Evolutionary conservation across 805 yeast genomes (phyloP), one percentile per base, ranked within the genome.

Genomic region (Wickerhamiella dianesei): DNA sequence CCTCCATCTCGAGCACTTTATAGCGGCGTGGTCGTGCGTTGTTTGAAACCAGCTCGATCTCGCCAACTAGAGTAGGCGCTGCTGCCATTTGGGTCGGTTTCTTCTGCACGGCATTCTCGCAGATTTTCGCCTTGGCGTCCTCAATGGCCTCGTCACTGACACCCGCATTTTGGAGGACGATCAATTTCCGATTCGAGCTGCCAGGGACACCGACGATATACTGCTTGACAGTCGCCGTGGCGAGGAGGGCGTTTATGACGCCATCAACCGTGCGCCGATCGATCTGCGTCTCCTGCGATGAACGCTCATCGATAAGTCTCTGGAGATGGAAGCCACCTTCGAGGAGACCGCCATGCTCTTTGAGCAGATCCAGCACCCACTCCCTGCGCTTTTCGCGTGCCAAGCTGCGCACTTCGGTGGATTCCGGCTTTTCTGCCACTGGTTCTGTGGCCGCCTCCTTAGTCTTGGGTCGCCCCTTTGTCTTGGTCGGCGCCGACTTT

Each of bases 231-330:
- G 57, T 55, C 4, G 68, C 64, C 12, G 66, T 60, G 0, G 53
- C 50, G 3, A 60, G 61, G 22, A 77, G 60, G 3, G 55, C 48
- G 1, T 54, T 51, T 0, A 74, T 63, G 51, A 75, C 80, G 4
- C 71, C 68, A 4, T 58, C 55, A 12, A 75, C 55, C 0, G 88
- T 81, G 45, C 70, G 71, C 32, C 74, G 69, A 53, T 81, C 88
- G 16, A 77, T 65, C 1, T 60, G 60, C 13, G 73, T 66, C 0
- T 70, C 71, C 51, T 52, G 44, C 0, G 41, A 20, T 8, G 44
- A 50, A 2, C 49, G 43, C 2, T 64, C 67, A n/a, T 75, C 67
- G 1, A 79, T 53, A 3, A 56, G 59, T 8, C 63, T 65, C 36
- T 66, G 57, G 35, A 79, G 63, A 8, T 58, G 62, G 14, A 54